These are phyloP conservation scores for Albugo laibachii DNA, from an alignment of 352 stramenopile species.

Conservation along the genomic window DNA sequence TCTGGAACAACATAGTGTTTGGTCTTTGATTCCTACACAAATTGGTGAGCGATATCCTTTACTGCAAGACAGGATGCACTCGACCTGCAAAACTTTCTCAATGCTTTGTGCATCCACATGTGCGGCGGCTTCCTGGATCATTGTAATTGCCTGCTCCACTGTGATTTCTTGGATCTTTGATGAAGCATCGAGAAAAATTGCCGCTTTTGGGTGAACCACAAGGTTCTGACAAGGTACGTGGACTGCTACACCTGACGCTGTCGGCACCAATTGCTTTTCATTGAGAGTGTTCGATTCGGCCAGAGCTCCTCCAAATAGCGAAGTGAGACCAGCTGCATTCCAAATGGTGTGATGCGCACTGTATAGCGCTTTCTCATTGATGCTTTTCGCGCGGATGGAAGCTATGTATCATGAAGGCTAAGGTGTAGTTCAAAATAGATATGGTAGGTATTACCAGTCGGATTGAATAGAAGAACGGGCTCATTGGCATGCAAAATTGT, in stretches of 20 bases:
- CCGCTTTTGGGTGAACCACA: slow-evolving; percentile 27
- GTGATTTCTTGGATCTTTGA: neutral
- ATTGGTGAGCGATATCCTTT: neutral
- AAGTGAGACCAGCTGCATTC: slow-evolving; percentile 40
- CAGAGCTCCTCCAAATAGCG: slow-evolving; percentile 45
- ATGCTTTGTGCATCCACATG: slow-evolving; percentile 34
- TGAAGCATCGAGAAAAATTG: slow-evolving; percentile 45
- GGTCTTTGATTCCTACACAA: neutral
- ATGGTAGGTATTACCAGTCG: slow-evolving; percentile 12
- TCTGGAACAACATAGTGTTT: neutral
- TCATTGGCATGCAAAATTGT: slow-evolving; percentile 8
- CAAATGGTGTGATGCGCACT: slow-evolving; percentile 49
- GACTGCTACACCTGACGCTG: slow-evolving; percentile 25
- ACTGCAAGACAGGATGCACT: neutral
- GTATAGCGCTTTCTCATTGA: slow-evolving; percentile 45
- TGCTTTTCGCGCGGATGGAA: slow-evolving; percentile 25
- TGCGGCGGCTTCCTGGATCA: slow-evolving; percentile 13
- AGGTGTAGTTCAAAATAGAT: neutral
- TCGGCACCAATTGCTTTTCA: slow-evolving; percentile 34
- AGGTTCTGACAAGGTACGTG: slow-evolving; percentile 65
- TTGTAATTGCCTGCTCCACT: neutral
- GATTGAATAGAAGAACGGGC: slow-evolving; percentile 51
- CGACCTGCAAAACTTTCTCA: slow-evolving; percentile 27
- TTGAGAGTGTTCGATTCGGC: slow-evolving; percentile 24
- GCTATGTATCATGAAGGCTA: slow-evolving; percentile 10